A percentile compares a stretch with the other conserved stretches of the same genome.
These are phyloP conservation scores for Hirschioporus abietinus DNA, from an alignment of 768 basidiomycete species.

Conservation along the genomic window DNA sequence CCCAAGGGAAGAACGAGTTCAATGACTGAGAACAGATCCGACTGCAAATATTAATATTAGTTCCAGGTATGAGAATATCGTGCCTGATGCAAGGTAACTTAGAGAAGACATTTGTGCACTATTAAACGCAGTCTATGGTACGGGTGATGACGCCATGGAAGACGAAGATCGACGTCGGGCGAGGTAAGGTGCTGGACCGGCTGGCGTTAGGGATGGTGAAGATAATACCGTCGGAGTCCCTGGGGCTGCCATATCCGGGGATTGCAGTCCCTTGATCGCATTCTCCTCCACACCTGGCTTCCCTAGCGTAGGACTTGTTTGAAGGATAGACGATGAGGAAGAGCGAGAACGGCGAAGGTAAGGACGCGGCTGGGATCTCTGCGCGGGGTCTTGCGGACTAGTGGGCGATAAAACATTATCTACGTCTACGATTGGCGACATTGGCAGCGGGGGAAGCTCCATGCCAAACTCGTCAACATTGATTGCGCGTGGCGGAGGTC, in stretches of 20 bases:
- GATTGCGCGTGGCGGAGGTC: slow-evolving; percentile 71
- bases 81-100: background rate
- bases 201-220: background rate
- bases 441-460: slow-evolving; percentile 14
- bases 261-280: background rate
- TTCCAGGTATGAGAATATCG: background rate
- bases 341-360: slow-evolving; percentile 57
- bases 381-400: slow-evolving; percentile 20
- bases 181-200: background rate
- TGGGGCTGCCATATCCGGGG: background rate
- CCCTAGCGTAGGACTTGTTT: background rate
- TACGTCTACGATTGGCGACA: slow-evolving; percentile 1
- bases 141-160: background rate
- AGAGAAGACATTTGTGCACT: background rate
- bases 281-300: background rate
- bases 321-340: slow-evolving; percentile 26
- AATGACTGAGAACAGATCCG: background rate
- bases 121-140: background rate
- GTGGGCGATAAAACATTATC: slow-evolving; percentile 9
- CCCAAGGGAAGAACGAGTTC: too few species aligned
- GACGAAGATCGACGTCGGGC: slow-evolving; percentile 3
- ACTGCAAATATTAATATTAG: slow-evolving; percentile 3
- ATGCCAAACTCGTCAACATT: slow-evolving; percentile 42
- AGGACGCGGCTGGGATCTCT: slow-evolving; percentile 47
- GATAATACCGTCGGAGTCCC: background rate